Conservation (phyloP, 345 rosid species). For the Cardiospermum halicacabum region DNA sequence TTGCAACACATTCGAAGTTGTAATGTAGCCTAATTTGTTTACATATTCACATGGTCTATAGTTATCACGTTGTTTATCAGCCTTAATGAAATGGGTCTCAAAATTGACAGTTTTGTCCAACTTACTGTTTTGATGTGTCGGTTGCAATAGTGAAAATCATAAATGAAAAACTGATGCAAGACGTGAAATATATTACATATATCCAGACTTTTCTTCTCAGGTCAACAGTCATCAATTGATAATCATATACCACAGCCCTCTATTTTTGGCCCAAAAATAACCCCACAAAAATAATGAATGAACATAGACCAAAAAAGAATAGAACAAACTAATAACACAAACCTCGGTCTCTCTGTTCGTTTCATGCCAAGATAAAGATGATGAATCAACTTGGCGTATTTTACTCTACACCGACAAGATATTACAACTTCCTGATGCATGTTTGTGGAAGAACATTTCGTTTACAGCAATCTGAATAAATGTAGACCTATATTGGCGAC, state of each 20-base stretch:
- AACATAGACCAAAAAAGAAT: conserved; percentile 21
- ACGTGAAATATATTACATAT: neutral
- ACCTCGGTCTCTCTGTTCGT: neutral
- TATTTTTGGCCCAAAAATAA: neutral
- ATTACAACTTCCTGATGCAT: conserved; percentile 10
- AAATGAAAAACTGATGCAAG: neutral
- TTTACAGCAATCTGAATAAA: conserved; percentile 22
- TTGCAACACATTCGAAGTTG: conserved; percentile 63
- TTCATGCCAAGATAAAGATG: conserved; percentile 13
- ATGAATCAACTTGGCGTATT: neutral
- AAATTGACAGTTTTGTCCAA: neutral
- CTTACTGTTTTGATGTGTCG: no score
- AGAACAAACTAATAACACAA: conserved; percentile 11
- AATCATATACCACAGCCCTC: conserved; percentile 10
- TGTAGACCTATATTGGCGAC: neutral
- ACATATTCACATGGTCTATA: no score
- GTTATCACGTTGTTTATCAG: neutral
- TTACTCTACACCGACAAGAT: conserved; percentile 23
- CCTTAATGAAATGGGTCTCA: neutral
- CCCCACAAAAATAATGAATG: conserved; percentile 21
- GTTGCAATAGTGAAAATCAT: neutral
- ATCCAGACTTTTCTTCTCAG: conserved; percentile 8
- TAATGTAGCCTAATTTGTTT: conserved; percentile 31
- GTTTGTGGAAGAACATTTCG: conserved; percentile 13
- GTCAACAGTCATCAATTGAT: conserved; percentile 21